A percentile compares a stretch with the other conserved stretches of the same genome.
Evolutionary conservation across 805 yeast species (phyloP).

Genomic region (Tetrapisispora nanseiensis): DNA sequence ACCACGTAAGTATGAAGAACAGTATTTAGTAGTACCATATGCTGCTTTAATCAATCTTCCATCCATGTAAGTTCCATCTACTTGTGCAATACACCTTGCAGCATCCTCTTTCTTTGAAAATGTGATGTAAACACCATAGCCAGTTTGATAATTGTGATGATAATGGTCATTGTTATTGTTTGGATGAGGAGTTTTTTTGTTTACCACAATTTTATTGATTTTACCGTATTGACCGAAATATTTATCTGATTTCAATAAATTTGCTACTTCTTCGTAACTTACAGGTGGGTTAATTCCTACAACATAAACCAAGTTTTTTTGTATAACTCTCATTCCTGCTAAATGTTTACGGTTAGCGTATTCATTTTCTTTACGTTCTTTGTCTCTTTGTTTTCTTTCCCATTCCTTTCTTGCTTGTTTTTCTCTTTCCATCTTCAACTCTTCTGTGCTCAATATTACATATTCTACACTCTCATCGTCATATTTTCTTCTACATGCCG

Average conservation of each 20-base stretch:
- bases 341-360: slow-evolving; percentile 72
- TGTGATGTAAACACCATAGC: slow-evolving; percentile 92
- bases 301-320: slow-evolving; percentile 91
- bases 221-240: slow-evolving; percentile 98
- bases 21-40: slow-evolving; percentile 96
- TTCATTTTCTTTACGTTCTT: slow-evolving; percentile 86
- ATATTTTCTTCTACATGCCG: slow-evolving; percentile 91
- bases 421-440: slow-evolving; percentile 66
- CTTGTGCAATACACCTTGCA: slow-evolving; percentile 80
- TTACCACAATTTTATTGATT: slow-evolving; percentile 86
- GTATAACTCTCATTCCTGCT: slow-evolving; percentile 97
- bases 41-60: slow-evolving; percentile 89
- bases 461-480: slow-evolving; percentile 91
- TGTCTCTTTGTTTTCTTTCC: slow-evolving; percentile 76
- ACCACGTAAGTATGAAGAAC: slow-evolving; percentile 91
- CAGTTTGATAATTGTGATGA: slow-evolving; percentile 39
- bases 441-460: slow-evolving; percentile 74
- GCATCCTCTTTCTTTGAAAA: slow-evolving; percentile 93
- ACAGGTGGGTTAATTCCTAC: slow-evolving; percentile 76
- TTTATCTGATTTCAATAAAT: slow-evolving; percentile 75
- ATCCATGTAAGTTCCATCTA: slow-evolving; percentile 86
- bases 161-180: slow-evolving; percentile 20
- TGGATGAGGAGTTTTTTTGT: slow-evolving; percentile 50
- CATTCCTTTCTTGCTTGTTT: slow-evolving; percentile 74
- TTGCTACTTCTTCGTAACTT: slow-evolving; percentile 76